Evolutionary conservation across 2,329 filamentous ascomycete species (phyloP).

Genomic region (Fusarium buharicum): DNA sequence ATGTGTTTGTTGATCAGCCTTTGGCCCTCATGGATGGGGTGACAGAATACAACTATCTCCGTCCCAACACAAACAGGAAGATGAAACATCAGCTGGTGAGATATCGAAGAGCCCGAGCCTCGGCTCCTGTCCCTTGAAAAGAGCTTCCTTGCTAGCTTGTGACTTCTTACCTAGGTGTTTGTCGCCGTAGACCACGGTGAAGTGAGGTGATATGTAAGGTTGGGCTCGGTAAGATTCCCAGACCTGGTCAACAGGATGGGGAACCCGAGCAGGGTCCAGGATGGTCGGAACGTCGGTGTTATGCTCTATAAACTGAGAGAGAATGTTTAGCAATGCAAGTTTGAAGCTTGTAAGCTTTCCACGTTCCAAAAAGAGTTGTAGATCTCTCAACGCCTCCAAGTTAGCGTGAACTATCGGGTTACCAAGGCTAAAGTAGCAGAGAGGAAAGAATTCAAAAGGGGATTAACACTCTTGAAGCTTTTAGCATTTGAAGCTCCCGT

Average conservation of each 20-base stretch:
- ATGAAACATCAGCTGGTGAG: neutral
- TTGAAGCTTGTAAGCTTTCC: neutral
- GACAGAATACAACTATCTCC: too few relatives aligned
- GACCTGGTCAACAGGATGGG: constrained; percentile 16
- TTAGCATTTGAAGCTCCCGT: neutral
- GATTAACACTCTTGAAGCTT: neutral
- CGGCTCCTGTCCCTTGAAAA: neutral
- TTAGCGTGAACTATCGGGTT: neutral
- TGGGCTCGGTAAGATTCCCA: constrained; percentile 13
- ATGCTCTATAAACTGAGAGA: constrained; percentile 1
- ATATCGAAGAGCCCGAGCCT: neutral
- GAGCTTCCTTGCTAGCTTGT: constrained; percentile 2
- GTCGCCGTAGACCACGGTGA: constrained; percentile 16
- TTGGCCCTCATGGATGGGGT: too few relatives aligned
- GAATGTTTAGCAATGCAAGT: neutral
- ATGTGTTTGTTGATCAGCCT: neutral
- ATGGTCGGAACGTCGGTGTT: neutral
- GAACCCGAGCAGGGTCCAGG: neutral
- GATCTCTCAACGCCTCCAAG: constrained; percentile 1
- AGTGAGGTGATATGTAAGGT: neutral
- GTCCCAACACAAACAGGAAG: too few relatives aligned
- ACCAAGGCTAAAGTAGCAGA: neutral
- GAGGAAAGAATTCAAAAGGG: neutral
- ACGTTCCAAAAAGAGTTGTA: neutral
- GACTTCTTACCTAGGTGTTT: neutral